Percentiles rank a stretch among this genome's conserved stretches.
These are phyloP conservation scores for Apophysomyces variabilis DNA, from an alignment of 371 early-diverging fungal genomes.

Conservation along the genomic window DNA sequence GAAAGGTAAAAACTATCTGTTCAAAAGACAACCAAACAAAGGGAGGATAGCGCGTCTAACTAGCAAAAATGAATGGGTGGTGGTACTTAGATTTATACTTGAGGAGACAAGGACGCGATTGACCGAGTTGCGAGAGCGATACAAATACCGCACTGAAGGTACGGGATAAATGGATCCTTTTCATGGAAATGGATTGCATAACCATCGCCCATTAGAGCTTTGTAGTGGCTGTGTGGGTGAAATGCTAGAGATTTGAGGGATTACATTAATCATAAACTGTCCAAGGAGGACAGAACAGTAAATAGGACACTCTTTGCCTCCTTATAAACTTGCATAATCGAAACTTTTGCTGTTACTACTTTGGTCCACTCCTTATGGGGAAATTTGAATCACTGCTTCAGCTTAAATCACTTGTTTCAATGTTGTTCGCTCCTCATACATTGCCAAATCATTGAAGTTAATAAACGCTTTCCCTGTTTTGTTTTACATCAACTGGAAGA, in stretches of 20 bases:
- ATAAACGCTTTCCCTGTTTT: no score
- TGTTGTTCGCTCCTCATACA: no score
- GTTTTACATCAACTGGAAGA: no score
- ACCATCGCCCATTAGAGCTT: neutral
- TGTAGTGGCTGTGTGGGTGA: conserved; percentile 3
- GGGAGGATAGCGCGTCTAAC: neutral
- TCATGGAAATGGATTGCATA: neutral
- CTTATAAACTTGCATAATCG: no score
- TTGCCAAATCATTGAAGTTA: no score
- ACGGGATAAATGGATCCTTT: neutral
- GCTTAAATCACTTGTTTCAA: no score
- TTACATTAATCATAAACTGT: neutral
- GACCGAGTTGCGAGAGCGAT: neutral
- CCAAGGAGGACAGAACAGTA: no score
- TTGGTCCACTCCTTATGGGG: no score
- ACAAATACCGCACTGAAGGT: conserved; percentile 4
- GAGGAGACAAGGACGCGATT: neutral
- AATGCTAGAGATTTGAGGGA: neutral
- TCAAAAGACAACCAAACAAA: neutral
- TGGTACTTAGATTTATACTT: neutral
- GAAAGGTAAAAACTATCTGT: neutral
- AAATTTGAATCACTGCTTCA: no score
- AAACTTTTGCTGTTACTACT: no score
- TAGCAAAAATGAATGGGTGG: neutral
- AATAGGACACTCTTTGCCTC: no score